A percentile compares a stretch with the other conserved stretches of the same genome.
phyloP scores from a whole-genome alignment of 1,139 yeast species.

The Hanseniaspora gamundiae region DNA sequence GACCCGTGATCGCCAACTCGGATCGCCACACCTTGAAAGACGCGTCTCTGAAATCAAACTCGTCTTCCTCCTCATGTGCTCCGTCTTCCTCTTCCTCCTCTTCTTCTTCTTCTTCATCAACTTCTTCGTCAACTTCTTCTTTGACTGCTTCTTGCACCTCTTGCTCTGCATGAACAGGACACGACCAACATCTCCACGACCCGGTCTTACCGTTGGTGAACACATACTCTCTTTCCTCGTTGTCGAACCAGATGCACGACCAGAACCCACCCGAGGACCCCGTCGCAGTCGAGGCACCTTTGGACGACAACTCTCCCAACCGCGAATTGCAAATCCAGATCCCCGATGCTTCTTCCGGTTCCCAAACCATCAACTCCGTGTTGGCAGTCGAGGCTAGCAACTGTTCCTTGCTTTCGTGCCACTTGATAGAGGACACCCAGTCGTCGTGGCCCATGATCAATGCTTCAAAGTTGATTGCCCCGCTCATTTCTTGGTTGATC shows the following conservation, averaged over 20 bases:
- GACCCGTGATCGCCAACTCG: constrained; percentile 59
- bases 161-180: constrained; percentile 8
- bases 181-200: constrained; percentile 73
- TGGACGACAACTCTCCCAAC: constrained; percentile 83
- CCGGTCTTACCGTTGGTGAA: constrained; percentile 87
- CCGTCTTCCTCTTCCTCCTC: constrained; percentile 4
- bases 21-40: constrained; percentile 36
- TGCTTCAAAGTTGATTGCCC: constrained; percentile 74
- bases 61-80: constrained; percentile 7
- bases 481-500: constrained; percentile 25
- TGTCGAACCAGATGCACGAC: constrained; percentile 67
- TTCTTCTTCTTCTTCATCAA: constrained; percentile 3
- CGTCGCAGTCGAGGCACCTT: constrained; percentile 97
- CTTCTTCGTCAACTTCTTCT: constrained; percentile 4
- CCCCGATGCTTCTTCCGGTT: constrained; percentile 75
- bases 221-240: constrained; percentile 32
- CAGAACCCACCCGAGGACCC: constrained; percentile 98
- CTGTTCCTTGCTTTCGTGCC: constrained; percentile 51
- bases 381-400: constrained; percentile 86
- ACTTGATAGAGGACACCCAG: constrained; percentile 78
- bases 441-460: constrained; percentile 96
- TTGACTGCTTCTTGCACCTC: constrained; percentile 6
- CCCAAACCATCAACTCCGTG: constrained; percentile 93
- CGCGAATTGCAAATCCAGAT: constrained; percentile 79
- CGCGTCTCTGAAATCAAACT: constrained; percentile 1